These are phyloP conservation scores for Microcyclosporella mali DNA, from an alignment of 2,329 filamentous ascomycete species.

Conservation along the genomic window DNA sequence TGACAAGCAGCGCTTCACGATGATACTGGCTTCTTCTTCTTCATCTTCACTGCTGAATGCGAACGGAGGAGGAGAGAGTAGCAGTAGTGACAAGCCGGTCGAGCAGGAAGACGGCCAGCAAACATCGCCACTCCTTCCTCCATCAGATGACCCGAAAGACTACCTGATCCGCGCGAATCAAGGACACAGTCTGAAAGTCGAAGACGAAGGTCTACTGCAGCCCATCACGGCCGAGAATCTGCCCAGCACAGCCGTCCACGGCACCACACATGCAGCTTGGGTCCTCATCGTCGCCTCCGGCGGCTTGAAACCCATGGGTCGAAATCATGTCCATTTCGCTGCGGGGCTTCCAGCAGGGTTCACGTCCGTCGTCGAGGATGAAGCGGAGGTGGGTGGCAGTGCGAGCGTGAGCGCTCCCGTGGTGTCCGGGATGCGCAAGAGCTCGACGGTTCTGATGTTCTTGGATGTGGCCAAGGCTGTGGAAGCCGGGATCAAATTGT, in stretches of 20 bases:
- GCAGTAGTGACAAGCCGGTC: no score
- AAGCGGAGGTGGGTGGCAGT: conserved; percentile 9
- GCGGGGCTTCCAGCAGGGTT: conserved; percentile 57
- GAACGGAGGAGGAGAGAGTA: no score
- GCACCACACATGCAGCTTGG: conserved; percentile 82
- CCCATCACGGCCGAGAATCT: conserved; percentile 51
- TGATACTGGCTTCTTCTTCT: conserved; percentile 55
- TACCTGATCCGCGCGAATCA: conserved; percentile 94
- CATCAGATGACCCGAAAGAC: conserved; percentile 49
- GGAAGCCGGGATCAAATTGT: conserved; percentile 65
- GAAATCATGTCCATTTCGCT: conserved; percentile 88
- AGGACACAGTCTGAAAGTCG: conserved; percentile 77
- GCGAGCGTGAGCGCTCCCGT: conserved; percentile 52
- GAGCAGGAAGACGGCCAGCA: conserved; percentile 20
- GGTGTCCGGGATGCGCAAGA: conserved; percentile 44
- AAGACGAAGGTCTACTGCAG: conserved; percentile 63
- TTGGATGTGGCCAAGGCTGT: conserved; percentile 71
- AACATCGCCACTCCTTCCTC: conserved; percentile 6
- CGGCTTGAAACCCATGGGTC: conserved; percentile 70
- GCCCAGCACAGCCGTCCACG: conserved; percentile 61
- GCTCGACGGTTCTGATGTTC: conserved; percentile 62
- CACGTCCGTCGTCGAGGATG: conserved; percentile 30
- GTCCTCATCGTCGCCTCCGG: conserved; percentile 65
- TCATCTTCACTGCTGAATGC: no score
- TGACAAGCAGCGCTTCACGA: conserved; percentile 84